Evolutionary conservation across 495 filamentous ascomycete genomes (phyloP).

Genomic region (Neurospora sp.): DNA sequence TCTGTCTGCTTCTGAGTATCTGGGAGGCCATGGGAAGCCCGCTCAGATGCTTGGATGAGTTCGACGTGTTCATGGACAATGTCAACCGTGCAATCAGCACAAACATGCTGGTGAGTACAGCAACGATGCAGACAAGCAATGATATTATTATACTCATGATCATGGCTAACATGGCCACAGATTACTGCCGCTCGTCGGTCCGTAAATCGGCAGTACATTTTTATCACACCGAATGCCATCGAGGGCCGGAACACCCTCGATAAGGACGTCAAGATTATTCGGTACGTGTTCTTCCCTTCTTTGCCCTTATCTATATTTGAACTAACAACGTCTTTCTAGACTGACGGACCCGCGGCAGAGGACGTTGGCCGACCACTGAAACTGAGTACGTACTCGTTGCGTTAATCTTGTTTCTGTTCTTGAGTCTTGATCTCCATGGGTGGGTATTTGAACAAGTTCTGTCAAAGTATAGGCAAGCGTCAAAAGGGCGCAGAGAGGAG

Average conservation of each 20-base stretch:
- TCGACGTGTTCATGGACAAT: conserved; percentile 98
- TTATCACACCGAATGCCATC: conserved; percentile 91
- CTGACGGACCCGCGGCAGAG: conserved; percentile 50
- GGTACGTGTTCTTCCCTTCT: conserved; percentile 39
- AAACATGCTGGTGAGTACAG: conserved; percentile 74
- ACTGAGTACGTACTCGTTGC: neutral
- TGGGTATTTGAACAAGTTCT: neutral
- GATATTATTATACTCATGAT: neutral
- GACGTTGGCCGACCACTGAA: conserved; percentile 28
- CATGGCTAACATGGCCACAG: conserved; percentile 27
- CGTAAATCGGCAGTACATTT: conserved; percentile 84
- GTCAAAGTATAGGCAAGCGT: neutral
- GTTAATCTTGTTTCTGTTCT: neutral
- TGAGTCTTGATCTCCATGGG: neutral
- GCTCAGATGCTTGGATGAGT: conserved; percentile 91
- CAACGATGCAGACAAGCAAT: neutral
- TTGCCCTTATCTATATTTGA: neutral
- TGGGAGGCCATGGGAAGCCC: conserved; percentile 99
- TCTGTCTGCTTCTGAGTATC: conserved; percentile 81
- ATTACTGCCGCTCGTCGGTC: conserved; percentile 74
- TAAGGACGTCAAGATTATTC: conserved; percentile 74
- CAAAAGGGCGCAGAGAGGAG: neutral
- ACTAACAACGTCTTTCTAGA: conserved; percentile 24
- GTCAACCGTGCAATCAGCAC: conserved; percentile 91
- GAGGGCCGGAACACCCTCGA: conserved; percentile 54